These are phyloP conservation scores for Syzygium grande DNA, from an alignment of 345 rosid species.

Conservation along the genomic window DNA sequence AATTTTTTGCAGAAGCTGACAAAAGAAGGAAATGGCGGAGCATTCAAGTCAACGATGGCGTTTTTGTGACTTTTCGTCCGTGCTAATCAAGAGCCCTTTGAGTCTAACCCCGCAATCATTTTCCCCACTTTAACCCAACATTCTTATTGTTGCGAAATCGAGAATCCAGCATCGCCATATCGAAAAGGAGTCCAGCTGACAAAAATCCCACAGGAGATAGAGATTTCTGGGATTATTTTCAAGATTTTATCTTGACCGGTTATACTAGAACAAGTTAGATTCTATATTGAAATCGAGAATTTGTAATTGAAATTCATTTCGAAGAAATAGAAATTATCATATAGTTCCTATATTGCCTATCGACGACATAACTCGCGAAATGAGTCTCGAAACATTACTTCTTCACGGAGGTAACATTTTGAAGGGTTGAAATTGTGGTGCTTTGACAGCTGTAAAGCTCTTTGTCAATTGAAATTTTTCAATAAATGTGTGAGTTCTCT, in stretches of 20 bases:
- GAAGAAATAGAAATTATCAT: accelerated
- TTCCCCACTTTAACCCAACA: background rate
- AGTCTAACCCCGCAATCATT: background rate
- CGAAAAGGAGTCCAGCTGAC: background rate
- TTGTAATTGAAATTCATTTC: background rate
- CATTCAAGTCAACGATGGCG: background rate
- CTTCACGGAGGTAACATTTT: background rate
- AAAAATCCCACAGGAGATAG: background rate
- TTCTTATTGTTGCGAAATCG: background rate
- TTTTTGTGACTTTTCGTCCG: background rate
- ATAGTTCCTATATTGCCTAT: background rate
- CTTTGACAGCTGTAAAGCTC: background rate
- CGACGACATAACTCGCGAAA: background rate
- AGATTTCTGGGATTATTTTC: background rate
- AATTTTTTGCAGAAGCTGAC: background rate
- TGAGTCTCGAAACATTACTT: background rate
- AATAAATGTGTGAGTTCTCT: background rate
- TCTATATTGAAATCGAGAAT: background rate
- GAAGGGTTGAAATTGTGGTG: background rate
- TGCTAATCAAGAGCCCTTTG: background rate
- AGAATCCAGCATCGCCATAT: background rate
- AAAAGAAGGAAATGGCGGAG: background rate
- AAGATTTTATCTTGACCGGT: background rate
- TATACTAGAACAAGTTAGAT: background rate
- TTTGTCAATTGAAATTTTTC: background rate